A percentile compares a stretch with the other conserved stretches of the same genome.
These are phyloP conservation scores for Cercophora samala DNA, from an alignment of 495 filamentous ascomycete species.

Conservation along the genomic window DNA sequence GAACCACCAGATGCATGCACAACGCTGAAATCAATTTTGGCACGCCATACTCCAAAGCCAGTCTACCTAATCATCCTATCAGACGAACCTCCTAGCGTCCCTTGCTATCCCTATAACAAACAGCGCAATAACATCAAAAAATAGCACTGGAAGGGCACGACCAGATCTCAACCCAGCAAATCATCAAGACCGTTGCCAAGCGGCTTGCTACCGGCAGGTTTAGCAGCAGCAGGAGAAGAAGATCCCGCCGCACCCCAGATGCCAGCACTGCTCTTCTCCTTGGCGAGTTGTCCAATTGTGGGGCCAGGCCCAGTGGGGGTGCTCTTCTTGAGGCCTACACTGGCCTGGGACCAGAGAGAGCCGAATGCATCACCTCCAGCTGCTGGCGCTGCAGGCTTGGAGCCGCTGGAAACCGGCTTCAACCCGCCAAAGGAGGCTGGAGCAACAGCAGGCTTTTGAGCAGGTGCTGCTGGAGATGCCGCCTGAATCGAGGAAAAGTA, in stretches of 20 bases:
- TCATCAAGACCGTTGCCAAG: slow-evolving; percentile 42
- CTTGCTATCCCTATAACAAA: background rate
- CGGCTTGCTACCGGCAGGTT: slow-evolving; percentile 20
- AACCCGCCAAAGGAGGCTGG: slow-evolving; percentile 26
- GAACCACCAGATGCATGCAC: background rate
- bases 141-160: slow-evolving; percentile 4
- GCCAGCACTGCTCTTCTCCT: slow-evolving; percentile 89
- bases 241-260: slow-evolving; percentile 67
- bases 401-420: slow-evolving; percentile 16
- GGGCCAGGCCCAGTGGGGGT: slow-evolving; percentile 57
- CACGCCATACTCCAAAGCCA: slow-evolving; percentile 25
- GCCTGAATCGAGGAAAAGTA: slow-evolving; percentile 82
- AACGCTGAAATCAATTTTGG: slow-evolving; percentile 15
- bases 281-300: slow-evolving; percentile 86
- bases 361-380: slow-evolving; percentile 79
- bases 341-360: slow-evolving; percentile 75
- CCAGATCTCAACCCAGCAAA: slow-evolving; percentile 38
- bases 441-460: slow-evolving; percentile 22
- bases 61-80: slow-evolving; percentile 7
- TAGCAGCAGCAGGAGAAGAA: slow-evolving; percentile 9
- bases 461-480: slow-evolving; percentile 29
- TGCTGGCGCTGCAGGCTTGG: slow-evolving; percentile 51
- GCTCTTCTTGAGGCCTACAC: slow-evolving; percentile 74
- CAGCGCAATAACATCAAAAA: slow-evolving; percentile 1
- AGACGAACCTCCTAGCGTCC: background rate